These are phyloP conservation scores for Fusarium compactum DNA, from an alignment of 2,329 filamentous ascomycete species.

Conservation along the genomic window DNA sequence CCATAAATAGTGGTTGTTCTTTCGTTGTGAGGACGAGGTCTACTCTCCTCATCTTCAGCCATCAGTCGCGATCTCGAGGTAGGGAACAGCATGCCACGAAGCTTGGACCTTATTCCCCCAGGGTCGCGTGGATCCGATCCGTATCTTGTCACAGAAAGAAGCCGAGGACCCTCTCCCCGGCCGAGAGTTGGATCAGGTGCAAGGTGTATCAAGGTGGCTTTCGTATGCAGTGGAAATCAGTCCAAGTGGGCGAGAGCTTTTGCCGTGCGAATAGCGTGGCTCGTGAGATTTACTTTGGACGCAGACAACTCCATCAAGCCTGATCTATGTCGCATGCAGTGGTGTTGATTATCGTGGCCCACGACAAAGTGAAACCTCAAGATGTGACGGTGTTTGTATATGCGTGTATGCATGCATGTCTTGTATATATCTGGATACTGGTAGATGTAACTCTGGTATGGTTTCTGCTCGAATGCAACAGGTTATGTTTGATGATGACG, in stretches of 20 bases:
- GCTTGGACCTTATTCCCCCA: conserved; percentile 15
- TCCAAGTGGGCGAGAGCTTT: conserved; percentile 23
- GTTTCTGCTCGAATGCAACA: conserved; percentile 8
- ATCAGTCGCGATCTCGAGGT: background rate
- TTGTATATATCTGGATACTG: background rate
- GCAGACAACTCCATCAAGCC: conserved; percentile 15
- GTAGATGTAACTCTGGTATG: background rate
- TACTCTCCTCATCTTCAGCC: conserved; percentile 2
- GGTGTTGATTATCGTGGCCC: conserved; percentile 4
- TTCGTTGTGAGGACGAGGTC: conserved; percentile 1
- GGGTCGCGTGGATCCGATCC: conserved; percentile 21
- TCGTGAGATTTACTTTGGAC: background rate
- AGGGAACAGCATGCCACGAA: conserved; percentile 2
- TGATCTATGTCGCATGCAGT: conserved; percentile 3
- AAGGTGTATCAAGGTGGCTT: conserved; percentile 26
- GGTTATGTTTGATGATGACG: conserved; percentile 8
- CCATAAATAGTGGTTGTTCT: conserved; percentile 6
- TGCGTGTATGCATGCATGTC: background rate
- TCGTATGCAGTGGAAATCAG: background rate
- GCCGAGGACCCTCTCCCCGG: conserved; percentile 35
- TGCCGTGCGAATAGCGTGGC: conserved; percentile 33
- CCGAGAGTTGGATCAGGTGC: conserved; percentile 34
- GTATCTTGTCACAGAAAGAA: conserved; percentile 28
- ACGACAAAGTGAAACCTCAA: conserved; percentile 4
- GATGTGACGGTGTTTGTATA: conserved; percentile 8